Conservation (phyloP, 768 basidiomycete species). For the Hericium erinaceus region DNA sequence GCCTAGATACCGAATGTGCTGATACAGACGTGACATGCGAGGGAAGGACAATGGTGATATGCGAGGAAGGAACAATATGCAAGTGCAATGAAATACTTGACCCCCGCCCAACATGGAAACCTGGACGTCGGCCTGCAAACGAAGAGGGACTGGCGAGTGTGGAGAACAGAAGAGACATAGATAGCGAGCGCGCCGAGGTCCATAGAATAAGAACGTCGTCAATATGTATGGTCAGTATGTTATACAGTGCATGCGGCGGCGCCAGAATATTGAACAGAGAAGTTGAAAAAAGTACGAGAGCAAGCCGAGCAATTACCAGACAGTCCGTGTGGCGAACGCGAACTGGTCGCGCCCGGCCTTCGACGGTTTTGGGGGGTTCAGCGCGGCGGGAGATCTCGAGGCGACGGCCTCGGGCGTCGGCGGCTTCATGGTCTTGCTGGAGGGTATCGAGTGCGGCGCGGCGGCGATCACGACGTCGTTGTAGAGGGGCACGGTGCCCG, state of each 20-base stretch:
- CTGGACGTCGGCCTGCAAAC: too few species aligned
- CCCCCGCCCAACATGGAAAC: too few species aligned
- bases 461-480: not conserved
- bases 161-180: too few species aligned
- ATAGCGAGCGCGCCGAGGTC: too few species aligned
- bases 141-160: too few species aligned
- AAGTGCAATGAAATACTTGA: too few species aligned
- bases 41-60: too few species aligned
- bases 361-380: not conserved
- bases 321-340: slow-evolving; percentile 1
- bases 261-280: not conserved
- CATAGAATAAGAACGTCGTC: not conserved
- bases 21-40: too few species aligned
- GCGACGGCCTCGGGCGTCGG: not conserved
- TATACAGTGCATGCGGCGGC: not conserved
- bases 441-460: not conserved
- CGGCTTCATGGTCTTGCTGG: not conserved
- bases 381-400: not conserved
- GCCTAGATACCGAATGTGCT: too few species aligned
- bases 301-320: not conserved
- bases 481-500: not conserved
- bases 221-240: not conserved
- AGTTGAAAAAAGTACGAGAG: not conserved
- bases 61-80: too few species aligned
- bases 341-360: slow-evolving; percentile 2